Conservation (phyloP, 768 basidiomycete species). For the Boletus edulis region DNA sequence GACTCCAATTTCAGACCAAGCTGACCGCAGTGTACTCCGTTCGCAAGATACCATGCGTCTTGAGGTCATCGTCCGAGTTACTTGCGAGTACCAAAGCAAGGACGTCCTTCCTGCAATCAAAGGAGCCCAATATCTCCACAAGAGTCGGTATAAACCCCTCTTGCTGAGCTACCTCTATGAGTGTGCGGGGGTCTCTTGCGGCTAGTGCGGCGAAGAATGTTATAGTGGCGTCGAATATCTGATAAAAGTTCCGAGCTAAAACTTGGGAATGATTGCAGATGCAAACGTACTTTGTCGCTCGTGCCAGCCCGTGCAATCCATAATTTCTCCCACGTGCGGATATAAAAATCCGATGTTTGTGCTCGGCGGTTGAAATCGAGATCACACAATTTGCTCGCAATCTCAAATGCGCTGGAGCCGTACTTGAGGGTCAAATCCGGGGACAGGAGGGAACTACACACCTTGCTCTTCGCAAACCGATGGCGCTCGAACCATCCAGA, state of each 20-base stretch:
- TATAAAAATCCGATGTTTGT: slow-evolving; percentile 71
- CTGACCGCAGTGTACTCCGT: slow-evolving; percentile 57
- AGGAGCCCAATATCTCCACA: slow-evolving; percentile 38
- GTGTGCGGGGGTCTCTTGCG: slow-evolving; percentile 53
- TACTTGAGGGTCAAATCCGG: not conserved
- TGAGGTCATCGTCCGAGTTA: slow-evolving; percentile 43
- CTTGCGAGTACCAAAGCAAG: slow-evolving; percentile 42
- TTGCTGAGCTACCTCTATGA: slow-evolving; percentile 50
- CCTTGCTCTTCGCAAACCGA: slow-evolving; percentile 69
- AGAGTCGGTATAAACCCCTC: slow-evolving; percentile 40
- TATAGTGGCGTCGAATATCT: slow-evolving; percentile 67
- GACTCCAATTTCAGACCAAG: slow-evolving; percentile 4
- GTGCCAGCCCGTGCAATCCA: slow-evolving; percentile 54
- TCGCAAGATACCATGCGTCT: slow-evolving; percentile 50
- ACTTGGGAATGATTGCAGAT: not conserved
- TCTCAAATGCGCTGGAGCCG: slow-evolving; percentile 63
- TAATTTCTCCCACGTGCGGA: slow-evolving; percentile 67
- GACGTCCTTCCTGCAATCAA: slow-evolving; percentile 42
- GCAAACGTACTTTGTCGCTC: slow-evolving; percentile 53
- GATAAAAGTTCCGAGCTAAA: not conserved
- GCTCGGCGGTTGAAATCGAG: slow-evolving; percentile 76
- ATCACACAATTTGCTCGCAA: slow-evolving; percentile 72
- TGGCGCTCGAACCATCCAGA: slow-evolving; percentile 49
- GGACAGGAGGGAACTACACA: slow-evolving; percentile 22
- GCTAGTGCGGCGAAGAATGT: slow-evolving; percentile 61